A percentile compares a stretch with the other conserved stretches of the same genome.
These are phyloP conservation scores for Apophysomyces trapeziformis DNA, from an alignment of 371 early-diverging fungal genomes.

Conservation along the genomic window DNA sequence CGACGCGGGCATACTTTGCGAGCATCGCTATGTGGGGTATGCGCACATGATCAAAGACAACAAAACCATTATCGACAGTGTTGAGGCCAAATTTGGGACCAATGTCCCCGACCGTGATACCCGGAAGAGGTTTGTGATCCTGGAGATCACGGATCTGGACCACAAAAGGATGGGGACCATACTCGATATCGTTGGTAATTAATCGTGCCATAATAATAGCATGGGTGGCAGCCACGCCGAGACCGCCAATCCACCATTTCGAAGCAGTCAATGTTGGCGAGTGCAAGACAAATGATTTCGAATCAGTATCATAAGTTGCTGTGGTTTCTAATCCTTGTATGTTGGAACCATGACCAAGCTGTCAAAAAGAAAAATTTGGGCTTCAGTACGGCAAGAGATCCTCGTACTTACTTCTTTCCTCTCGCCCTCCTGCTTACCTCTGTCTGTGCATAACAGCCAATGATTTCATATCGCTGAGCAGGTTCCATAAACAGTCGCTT, in stretches of 20 bases:
- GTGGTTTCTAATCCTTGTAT: conserved; percentile 89
- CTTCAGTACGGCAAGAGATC: neutral
- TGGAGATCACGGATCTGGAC: conserved; percentile 84
- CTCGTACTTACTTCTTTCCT: neutral
- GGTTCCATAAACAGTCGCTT: conserved; percentile 61
- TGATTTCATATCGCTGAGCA: conserved; percentile 67
- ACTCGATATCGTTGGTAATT: conserved; percentile 75
- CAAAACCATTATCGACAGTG: conserved; percentile 85
- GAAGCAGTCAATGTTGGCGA: conserved; percentile 78
- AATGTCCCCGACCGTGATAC: conserved; percentile 90
- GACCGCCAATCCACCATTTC: conserved; percentile 95
- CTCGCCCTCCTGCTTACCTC: conserved; percentile 34
- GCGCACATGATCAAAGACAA: conserved; percentile 77
- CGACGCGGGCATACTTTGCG: conserved; percentile 77
- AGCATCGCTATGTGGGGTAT: conserved; percentile 83
- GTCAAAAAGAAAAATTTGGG: neutral
- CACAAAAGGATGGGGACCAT: conserved; percentile 87
- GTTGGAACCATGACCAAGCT: conserved; percentile 81
- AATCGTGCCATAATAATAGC: conserved; percentile 89
- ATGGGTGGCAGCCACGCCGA: conserved; percentile 74
- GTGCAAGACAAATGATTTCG: conserved; percentile 86
- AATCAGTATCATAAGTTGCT: conserved; percentile 80
- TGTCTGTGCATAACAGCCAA: conserved; percentile 83
- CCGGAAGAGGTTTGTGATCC: conserved; percentile 76
- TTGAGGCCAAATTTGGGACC: conserved; percentile 91